Evolutionary conservation across 768 basidiomycete genomes (phyloP).

Genomic region (Myochromella boudieri): DNA sequence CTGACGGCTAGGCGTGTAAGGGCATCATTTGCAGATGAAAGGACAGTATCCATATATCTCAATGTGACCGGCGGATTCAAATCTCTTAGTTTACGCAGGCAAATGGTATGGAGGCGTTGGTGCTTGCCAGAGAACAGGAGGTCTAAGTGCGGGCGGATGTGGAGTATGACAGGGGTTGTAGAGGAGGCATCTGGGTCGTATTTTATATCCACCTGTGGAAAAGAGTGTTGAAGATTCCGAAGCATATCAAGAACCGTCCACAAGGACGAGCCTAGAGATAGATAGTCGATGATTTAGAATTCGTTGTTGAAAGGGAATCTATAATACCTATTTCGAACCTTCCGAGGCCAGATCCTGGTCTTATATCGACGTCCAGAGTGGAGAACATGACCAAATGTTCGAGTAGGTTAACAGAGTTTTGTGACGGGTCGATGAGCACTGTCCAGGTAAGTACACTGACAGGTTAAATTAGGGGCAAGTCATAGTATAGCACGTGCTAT

Average conservation of each 20-base stretch:
- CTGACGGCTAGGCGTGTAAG: constrained; percentile 66
- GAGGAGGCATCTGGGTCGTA: constrained; percentile 73
- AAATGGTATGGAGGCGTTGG: constrained; percentile 80
- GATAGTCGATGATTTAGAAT: background rate
- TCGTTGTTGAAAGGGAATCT: background rate
- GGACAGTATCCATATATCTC: constrained; percentile 61
- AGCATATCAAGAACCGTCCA: constrained; percentile 77
- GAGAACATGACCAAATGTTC: constrained; percentile 70
- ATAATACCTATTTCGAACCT: constrained; percentile 70
- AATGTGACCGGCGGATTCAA: constrained; percentile 66
- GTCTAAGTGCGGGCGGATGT: constrained; percentile 79
- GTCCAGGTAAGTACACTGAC: too few species aligned
- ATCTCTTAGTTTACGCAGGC: constrained; percentile 64
- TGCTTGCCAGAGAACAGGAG: constrained; percentile 80
- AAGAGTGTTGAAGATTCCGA: constrained; percentile 61
- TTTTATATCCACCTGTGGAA: constrained; percentile 83
- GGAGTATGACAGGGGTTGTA: constrained; percentile 73
- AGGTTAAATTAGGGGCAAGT: too few species aligned
- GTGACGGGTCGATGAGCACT: too few species aligned
- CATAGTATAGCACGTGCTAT: too few species aligned
- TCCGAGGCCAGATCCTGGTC: constrained; percentile 75
- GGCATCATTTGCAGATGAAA: constrained; percentile 62
- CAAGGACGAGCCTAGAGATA: constrained; percentile 61
- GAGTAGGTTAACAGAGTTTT: too few species aligned
- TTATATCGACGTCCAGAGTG: constrained; percentile 70